These are phyloP conservation scores for Sanghuangporus sanghuang DNA, from an alignment of 1,284 basidiomycete genomes.

Conservation along the genomic window DNA sequence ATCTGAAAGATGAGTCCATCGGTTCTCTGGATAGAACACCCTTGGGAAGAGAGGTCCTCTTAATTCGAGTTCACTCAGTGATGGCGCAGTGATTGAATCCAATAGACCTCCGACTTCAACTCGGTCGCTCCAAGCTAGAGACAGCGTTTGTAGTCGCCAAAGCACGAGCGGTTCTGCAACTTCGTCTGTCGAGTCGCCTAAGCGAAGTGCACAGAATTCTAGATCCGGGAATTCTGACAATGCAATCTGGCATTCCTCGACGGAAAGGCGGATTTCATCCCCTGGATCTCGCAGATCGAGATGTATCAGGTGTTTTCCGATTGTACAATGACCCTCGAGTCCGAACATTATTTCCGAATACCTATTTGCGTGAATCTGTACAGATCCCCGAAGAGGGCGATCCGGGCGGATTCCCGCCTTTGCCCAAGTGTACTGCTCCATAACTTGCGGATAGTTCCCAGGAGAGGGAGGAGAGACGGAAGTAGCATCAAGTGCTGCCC, in stretches of 20 bases:
- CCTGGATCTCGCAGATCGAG: not conserved
- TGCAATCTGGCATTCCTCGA: slow-evolving; percentile 4
- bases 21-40: not conserved
- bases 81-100: slow-evolving; percentile 1
- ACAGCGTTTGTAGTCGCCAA: not conserved
- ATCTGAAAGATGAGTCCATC: not conserved
- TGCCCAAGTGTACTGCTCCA: slow-evolving; percentile 9
- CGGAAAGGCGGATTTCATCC: not conserved
- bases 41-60: not conserved
- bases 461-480: not conserved
- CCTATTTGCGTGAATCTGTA: slow-evolving; percentile 1
- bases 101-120: not conserved
- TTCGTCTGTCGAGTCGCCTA: not conserved
- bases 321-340: slow-evolving; percentile 3
- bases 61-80: not conserved
- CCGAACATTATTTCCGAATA: slow-evolving; percentile 1
- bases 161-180: not conserved
- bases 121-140: not conserved
- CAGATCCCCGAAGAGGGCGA: not conserved
- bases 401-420: not conserved
- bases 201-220: slow-evolving; percentile 2
- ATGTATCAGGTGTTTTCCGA: not conserved
- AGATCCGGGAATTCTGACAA: slow-evolving; percentile 6
- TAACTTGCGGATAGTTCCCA: not conserved
- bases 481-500: not conserved